These are phyloP conservation scores for Hypoxylon rickii DNA, from an alignment of 495 filamentous ascomycete species.

Conservation along the genomic window DNA sequence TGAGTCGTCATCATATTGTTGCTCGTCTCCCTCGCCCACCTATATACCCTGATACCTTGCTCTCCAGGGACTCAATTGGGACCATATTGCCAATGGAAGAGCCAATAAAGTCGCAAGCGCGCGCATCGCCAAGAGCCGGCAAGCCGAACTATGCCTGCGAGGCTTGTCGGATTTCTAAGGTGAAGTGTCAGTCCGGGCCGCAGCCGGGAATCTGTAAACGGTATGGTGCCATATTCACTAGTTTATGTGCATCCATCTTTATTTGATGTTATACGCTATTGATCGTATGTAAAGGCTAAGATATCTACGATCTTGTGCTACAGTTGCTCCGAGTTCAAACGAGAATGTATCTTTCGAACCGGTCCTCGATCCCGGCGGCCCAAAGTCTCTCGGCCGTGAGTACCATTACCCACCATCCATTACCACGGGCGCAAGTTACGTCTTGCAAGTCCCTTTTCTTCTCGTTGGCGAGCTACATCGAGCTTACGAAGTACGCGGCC, in stretches of 20 bases:
- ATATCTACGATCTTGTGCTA: slow-evolving; percentile 2
- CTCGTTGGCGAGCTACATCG: slow-evolving; percentile 2
- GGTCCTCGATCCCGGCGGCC: slow-evolving; percentile 49
- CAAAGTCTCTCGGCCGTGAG: slow-evolving; percentile 43
- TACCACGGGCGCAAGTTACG: neutral
- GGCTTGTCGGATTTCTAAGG: slow-evolving; percentile 51
- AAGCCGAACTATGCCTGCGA: slow-evolving; percentile 52
- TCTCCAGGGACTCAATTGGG: no score
- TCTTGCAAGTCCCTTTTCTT: neutral
- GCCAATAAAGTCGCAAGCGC: slow-evolving; percentile 11
- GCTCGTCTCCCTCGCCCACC: no score
- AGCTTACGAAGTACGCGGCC: slow-evolving; percentile 2
- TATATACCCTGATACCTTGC: no score
- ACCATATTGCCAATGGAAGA: slow-evolving; percentile 9
- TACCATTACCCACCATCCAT: slow-evolving; percentile 1
- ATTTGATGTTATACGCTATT: neutral
- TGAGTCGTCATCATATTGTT: no score
- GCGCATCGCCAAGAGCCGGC: slow-evolving; percentile 10
- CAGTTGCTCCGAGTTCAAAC: slow-evolving; percentile 53
- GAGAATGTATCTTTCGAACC: slow-evolving; percentile 54
- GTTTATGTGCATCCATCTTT: neutral
- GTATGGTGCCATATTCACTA: slow-evolving; percentile 35
- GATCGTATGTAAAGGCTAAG: slow-evolving; percentile 6
- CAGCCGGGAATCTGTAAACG: slow-evolving; percentile 52
- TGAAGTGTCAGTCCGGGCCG: slow-evolving; percentile 49